Evolutionary conservation across 2,329 filamentous ascomycete species (phyloP), one percentile per base, ranked within the genome.

Genomic region (Falciphora oryzae): DNA sequence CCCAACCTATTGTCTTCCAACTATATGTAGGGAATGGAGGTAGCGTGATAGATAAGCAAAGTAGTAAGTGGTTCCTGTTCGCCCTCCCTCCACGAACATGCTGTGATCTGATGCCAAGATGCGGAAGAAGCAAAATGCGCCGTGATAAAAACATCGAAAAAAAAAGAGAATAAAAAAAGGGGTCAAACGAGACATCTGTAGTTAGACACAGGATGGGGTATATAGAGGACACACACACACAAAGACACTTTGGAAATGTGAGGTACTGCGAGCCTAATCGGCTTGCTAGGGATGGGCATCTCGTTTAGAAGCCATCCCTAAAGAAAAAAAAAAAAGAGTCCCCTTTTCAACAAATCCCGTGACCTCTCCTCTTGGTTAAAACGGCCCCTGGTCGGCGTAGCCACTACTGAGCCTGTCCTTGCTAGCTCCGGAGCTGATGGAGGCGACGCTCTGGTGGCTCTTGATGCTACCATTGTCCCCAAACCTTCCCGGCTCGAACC

Each of bases 391-490:
- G 32, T 61, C 59, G 28, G 59, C 32, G 44, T 35, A 44, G n/a
- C 32, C 27, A n/a, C n/a, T 61, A 22, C 59, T 44, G 22, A 61
- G 35, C 44, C 44, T 61, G n/a, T 61, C 59, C 32, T 44, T 61
- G n/a, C 59, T 61, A 32, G 32, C n/a, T 7, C 59, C 32, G 22
- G 59, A 61, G 44, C 59, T 61, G 32, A 61, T 28, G 27, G 59
- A 61, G 32, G 59, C 59, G 25, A 61, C 32, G 59, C 59, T 61
- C 44, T 53, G 44, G 32, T 61, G 59, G n/a, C 59, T 61, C 31
- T 32, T 61, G n/a, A 35, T 61, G 59, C 44, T 61, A n/a, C 22
- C 59, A n/a, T 50, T 53, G 44, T 53, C 44, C n/a, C 44, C 59
- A 16, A 61, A 44, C 32, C 59, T 61, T 44, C 18, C 32, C 28